Conservation (phyloP, 2,329 filamentous ascomycete species). For the Stagonosporopsis chrysanthemi region DNA sequence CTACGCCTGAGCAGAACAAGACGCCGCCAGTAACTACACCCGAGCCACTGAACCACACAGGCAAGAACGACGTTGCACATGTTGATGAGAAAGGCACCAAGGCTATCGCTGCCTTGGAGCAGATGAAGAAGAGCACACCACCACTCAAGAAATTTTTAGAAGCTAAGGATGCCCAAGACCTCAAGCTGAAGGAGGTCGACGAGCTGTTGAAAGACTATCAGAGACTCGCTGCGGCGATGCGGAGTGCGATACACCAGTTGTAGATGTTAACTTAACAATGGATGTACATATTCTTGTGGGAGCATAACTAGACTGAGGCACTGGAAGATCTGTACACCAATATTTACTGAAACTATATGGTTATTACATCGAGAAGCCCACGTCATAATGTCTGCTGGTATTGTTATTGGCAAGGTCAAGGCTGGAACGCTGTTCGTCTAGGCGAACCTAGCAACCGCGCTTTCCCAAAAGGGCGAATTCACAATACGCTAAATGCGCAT, state of each 20-base stretch:
- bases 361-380: not conserved
- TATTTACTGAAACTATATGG: not conserved
- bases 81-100: constrained; percentile 46
- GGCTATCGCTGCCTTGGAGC: constrained; percentile 55
- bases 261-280: constrained; percentile 3
- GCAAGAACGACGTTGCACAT: constrained; percentile 30
- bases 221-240: constrained; percentile 54
- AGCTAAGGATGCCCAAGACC: constrained; percentile 53
- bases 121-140: constrained; percentile 55
- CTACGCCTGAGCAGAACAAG: constrained; percentile 45
- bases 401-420: constrained; percentile 5
- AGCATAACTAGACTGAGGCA: not conserved
- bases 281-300: not conserved
- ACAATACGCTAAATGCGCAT: not conserved
- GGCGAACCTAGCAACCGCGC: constrained; percentile 14
- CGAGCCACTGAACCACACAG: constrained; percentile 25
- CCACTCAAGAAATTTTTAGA: constrained; percentile 58
- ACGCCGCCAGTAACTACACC: constrained; percentile 35
- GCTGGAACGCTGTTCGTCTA: constrained; percentile 3
- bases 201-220: constrained; percentile 55
- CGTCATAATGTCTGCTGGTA: too few species aligned
- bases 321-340: not conserved
- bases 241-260: constrained; percentile 50
- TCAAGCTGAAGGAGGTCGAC: constrained; percentile 58
- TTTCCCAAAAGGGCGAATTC: constrained; percentile 8